Percentiles rank a stretch among this genome's conserved stretches.
Evolutionary conservation across 129 eudicot species (phyloP).

Genomic region (Escallonia herrerae): DNA sequence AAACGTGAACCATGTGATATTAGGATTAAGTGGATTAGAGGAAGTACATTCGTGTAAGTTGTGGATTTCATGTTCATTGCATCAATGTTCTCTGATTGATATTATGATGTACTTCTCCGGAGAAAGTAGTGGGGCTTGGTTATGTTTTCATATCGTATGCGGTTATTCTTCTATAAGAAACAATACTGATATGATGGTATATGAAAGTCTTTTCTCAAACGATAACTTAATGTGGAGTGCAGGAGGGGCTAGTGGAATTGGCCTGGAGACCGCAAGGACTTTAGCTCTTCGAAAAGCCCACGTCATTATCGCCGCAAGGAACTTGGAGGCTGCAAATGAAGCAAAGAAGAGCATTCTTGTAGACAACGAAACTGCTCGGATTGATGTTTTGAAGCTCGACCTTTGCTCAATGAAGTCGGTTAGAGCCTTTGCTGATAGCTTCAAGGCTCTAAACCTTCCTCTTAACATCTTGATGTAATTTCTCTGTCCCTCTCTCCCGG

Average conservation of each 20-base stretch:
- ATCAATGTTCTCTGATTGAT: neutral
- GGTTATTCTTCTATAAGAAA: too few relatives aligned
- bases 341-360: constrained; percentile 54
- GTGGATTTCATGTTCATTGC: neutral
- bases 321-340: constrained; percentile 68
- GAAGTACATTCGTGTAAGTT: too few relatives aligned
- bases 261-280: constrained; percentile 87
- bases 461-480: constrained; percentile 83
- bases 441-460: constrained; percentile 65
- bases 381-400: constrained; percentile 74
- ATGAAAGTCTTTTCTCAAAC: too few relatives aligned
- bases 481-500: neutral
- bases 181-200: too few relatives aligned
- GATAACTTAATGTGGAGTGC: constrained; percentile 3
- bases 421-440: constrained; percentile 50
- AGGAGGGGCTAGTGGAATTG: constrained; percentile 98
- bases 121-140: neutral
- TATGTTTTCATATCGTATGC: neutral
- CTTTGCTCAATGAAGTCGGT: constrained; percentile 62
- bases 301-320: constrained; percentile 84
- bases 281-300: constrained; percentile 76
- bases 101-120: too few relatives aligned
- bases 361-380: constrained; percentile 37
- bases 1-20: too few relatives aligned
- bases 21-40: too few relatives aligned